These are phyloP conservation scores for Ogataea pilisensis DNA, from an alignment of 805 yeast species.

Conservation along the genomic window DNA sequence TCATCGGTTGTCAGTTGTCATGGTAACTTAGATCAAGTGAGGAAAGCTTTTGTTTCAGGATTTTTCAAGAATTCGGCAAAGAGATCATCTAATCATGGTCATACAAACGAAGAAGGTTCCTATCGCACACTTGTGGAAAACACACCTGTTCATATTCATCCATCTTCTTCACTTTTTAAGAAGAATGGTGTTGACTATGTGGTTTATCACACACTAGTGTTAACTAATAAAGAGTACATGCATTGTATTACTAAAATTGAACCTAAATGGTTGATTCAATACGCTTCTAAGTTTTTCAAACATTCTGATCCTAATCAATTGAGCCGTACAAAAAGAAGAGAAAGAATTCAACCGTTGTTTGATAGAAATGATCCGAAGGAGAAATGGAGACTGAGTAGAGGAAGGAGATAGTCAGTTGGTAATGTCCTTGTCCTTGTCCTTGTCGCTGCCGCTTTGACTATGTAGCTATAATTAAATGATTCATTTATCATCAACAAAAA, in stretches of 20 bases:
- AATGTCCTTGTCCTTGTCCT: no score
- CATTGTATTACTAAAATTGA: slow-evolving; percentile 81
- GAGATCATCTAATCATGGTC: slow-evolving; percentile 42
- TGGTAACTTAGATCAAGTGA: slow-evolving; percentile 49
- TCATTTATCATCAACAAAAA: no score
- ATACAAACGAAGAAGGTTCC: slow-evolving; percentile 40
- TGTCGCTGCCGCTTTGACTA: no score
- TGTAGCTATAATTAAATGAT: no score
- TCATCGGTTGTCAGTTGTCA: slow-evolving; percentile 42
- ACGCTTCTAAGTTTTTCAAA: slow-evolving; percentile 72
- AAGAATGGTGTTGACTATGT: slow-evolving; percentile 64
- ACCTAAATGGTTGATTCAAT: slow-evolving; percentile 70
- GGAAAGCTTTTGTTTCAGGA: slow-evolving; percentile 64
- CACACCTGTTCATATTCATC: slow-evolving; percentile 78
- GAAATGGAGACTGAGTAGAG: slow-evolving; percentile 70
- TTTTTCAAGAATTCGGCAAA: slow-evolving; percentile 65
- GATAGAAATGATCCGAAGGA: slow-evolving; percentile 56
- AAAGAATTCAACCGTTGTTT: slow-evolving; percentile 71
- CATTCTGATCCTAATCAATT: slow-evolving; percentile 47
- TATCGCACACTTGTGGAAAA: slow-evolving; percentile 59
- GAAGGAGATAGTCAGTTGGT: slow-evolving; percentile 21
- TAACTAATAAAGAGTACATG: slow-evolving; percentile 90
- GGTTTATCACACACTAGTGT: slow-evolving; percentile 72
- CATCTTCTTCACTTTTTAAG: slow-evolving; percentile 68
- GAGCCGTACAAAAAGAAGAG: slow-evolving; percentile 50